Base-by-base conservation (phyloP, 2,329 filamentous ascomycete genomes). In the Aspergillus nomiae region DNA sequence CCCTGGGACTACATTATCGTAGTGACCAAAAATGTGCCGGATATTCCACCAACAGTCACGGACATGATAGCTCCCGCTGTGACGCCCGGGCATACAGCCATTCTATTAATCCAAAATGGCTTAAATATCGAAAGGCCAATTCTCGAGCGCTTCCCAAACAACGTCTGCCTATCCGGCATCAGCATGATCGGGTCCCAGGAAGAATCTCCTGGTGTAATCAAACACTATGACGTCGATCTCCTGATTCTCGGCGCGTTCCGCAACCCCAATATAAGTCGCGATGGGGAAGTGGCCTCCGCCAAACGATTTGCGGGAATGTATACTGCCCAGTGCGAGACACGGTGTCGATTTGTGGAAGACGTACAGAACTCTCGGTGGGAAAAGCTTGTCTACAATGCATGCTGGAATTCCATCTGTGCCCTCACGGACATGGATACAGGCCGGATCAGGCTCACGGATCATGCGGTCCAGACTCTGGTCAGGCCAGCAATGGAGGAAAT, bases 41-140 rank as follows among this genome's bases (percentile, higher is more conserved):
- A 88, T 58, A 70, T 84, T 9, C 74, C 77, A 1, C 85, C 87
- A 0, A 78, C 76, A 0, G 73, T 85, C 0, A 69, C 78, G 65
- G 81, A 85, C 1, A 69, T 87, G 43, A 82, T 88, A 45, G 69
- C 71, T 0, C 83, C 85, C 0, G 85, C 85, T 3, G 76, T 89
- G 0, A 85, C 83, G 0, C 78, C 80, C 0, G 79, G 78, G 1
- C 74, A 81, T 34, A 87, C 86, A 0, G 79, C 79, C 32, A 83
- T 89, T 50, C 77, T 88, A 0, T 80, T 89, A 6, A 75, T 86
- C 8, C 87, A 89, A 65, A 89, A 89, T 67, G 87, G 87, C 1
- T 76, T 89, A 21, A 87, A 88, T 68, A 89, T 89, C 66, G 85
- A 89, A 65, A 82, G 79, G 53, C 85, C 86, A 0, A 68, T 88